These are phyloP conservation scores for Sporothrix pallida DNA, from an alignment of 2,329 filamentous ascomycete genomes.

Conservation along the genomic window DNA sequence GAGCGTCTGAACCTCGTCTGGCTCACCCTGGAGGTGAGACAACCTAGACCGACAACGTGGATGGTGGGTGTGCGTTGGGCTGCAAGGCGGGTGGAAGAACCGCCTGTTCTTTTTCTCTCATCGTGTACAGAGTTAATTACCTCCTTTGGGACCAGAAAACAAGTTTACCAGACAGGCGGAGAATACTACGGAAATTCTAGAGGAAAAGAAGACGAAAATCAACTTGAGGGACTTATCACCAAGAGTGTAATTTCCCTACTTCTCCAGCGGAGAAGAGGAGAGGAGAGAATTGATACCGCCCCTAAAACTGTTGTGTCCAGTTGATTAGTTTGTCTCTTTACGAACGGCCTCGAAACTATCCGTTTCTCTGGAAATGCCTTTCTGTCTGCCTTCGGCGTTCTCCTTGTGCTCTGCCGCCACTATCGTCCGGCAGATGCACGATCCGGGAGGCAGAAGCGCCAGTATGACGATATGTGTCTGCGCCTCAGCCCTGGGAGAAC, in stretches of 20 bases:
- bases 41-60: constrained; percentile 8
- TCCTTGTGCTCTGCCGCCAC: not conserved
- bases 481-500: constrained; percentile 23
- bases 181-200: not conserved
- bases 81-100: not conserved
- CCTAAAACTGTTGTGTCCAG: too few species aligned
- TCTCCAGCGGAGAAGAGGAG: not conserved
- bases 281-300: too few species aligned
- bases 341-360: not conserved
- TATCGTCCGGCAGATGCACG: constrained; percentile 3
- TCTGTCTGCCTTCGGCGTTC: not conserved
- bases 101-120: not conserved
- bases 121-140: too few species aligned
- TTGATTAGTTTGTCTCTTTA: not conserved
- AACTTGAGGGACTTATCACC: not conserved
- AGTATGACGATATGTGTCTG: not conserved
- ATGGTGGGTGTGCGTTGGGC: not conserved
- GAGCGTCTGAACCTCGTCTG: not conserved
- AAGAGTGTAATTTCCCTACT: not conserved
- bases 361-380: not conserved
- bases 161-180: not conserved
- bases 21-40: constrained; percentile 19
- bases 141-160: not conserved
- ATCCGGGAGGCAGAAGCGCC: not conserved
- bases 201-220: not conserved